phyloP scores from a whole-genome alignment of 805 yeast genomes.

The Candida yuanshanica region DNA sequence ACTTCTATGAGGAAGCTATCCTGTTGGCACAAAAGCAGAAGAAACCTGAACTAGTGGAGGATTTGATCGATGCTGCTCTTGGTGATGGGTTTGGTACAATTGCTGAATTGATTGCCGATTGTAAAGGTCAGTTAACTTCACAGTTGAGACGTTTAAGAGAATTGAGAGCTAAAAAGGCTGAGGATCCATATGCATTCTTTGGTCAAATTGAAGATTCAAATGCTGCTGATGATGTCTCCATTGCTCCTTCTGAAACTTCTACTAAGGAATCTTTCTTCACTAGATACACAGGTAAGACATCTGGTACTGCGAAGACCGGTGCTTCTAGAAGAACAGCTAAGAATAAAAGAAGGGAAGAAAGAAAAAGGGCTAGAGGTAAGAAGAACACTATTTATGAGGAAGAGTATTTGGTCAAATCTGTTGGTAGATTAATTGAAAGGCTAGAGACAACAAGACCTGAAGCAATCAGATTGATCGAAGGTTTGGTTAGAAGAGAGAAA shows the following conservation, averaged over 20 bases:
- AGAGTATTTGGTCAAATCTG: slow-evolving; percentile 83
- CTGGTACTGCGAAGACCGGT: slow-evolving; percentile 95
- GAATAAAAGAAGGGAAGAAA: slow-evolving; percentile 89
- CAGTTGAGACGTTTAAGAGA: slow-evolving; percentile 83
- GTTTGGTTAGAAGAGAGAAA: slow-evolving; percentile 64
- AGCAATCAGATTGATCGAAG: slow-evolving; percentile 67
- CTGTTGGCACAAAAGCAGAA: slow-evolving; percentile 48
- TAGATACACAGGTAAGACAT: slow-evolving; percentile 91
- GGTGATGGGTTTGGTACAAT: slow-evolving; percentile 84
- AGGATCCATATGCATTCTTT: slow-evolving; percentile 82
- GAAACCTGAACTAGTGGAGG: slow-evolving; percentile 41
- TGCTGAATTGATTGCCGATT: slow-evolving; percentile 91
- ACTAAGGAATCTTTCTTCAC: slow-evolving; percentile 92
- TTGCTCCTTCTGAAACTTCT: slow-evolving; percentile 92
- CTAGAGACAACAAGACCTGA: slow-evolving; percentile 69
- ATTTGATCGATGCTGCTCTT: slow-evolving; percentile 63
- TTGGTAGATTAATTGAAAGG: slow-evolving; percentile 83
- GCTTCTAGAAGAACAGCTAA: slow-evolving; percentile 90
- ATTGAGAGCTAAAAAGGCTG: slow-evolving; percentile 72
- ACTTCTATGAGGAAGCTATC: slow-evolving; percentile 70
- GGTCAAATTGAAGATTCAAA: slow-evolving; percentile 58
- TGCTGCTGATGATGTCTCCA: slow-evolving; percentile 87
- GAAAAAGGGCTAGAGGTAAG: slow-evolving; percentile 94
- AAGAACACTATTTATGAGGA: slow-evolving; percentile 98
- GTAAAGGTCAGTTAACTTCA: slow-evolving; percentile 76